Base-by-base conservation (phyloP, 768 basidiomycete genomes). In the Galerina sulciceps region DNA sequence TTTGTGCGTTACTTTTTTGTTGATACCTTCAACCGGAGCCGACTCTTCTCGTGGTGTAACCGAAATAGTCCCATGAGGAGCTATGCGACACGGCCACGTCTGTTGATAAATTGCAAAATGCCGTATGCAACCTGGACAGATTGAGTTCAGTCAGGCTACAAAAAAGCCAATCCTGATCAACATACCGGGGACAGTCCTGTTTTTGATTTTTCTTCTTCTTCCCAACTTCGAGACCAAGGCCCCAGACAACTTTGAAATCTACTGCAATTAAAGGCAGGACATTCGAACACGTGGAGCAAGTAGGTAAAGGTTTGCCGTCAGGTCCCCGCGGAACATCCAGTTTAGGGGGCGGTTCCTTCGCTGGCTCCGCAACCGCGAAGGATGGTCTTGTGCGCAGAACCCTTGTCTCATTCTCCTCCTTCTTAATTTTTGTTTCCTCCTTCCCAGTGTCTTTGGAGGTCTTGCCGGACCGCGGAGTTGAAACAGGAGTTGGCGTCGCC, bases 171-270 rank as follows among this genome's bases (percentile, higher is more conserved):
- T n/a, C n/a, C n/a, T n/a, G n/a, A 11, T 43, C 43, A 37, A 75
- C 82, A 61, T 70, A 93, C 91, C 91, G 80, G 55, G 90, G 89
- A 71, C 91, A 93, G 26, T 90, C 88, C 60, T 85, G 83, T 59
- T 83, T 82, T 57, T 82, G 81, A 55, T 83, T 82, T 59, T 86
- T 87, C 66, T 83, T 86, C 70, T 82, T 87, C 70, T 76, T 83
- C 48, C 77, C 77, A 34, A 82, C 76, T 64, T 86, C 85, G 18
- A 81, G 59, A 41, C 76, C 79, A 41, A 88, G 75, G 18, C 90
- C 91, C 88, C 89, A 91, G 36, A 91, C 88, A 20, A 91, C 83
- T 70, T 87, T 79, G 41, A 82, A 83, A 71, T 91, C 88, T 23
- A 91, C 86, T 49, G 87, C 83, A 64, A 92, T 92, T 58, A 93